A percentile compares a stretch with the other conserved stretches of the same genome.
Conservation (phyloP, 2,329 filamentous ascomycete species). For the Blumeria graminis region DNA sequence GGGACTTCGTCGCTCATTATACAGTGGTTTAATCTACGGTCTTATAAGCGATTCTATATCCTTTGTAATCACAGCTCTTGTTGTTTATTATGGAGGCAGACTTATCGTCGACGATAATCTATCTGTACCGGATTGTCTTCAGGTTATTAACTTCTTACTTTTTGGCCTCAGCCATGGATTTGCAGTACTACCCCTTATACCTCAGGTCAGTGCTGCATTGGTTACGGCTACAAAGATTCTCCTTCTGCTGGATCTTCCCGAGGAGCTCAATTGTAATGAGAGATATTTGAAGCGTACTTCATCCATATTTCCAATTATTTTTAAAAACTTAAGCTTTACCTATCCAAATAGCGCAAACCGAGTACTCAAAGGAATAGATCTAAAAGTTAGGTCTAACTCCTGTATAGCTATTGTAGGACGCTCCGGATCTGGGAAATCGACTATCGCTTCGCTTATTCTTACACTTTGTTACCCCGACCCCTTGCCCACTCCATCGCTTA, state of each 20-base stretch:
- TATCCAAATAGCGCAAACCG: slow-evolving; percentile 32
- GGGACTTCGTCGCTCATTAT: slow-evolving; percentile 40
- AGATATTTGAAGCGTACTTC: slow-evolving; percentile 24
- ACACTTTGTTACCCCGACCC: slow-evolving; percentile 33
- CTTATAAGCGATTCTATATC: slow-evolving; percentile 44
- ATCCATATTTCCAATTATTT: slow-evolving; percentile 21
- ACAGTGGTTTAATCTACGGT: slow-evolving; percentile 49
- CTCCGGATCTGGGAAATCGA: slow-evolving; percentile 60
- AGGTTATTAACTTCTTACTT: slow-evolving; percentile 62
- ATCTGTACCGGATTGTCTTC: slow-evolving; percentile 35
- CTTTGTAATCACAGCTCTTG: slow-evolving; percentile 48
- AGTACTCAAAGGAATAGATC: slow-evolving; percentile 39
- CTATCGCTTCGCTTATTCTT: slow-evolving; percentile 50
- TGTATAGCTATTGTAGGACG: slow-evolving; percentile 59
- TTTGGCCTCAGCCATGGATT: slow-evolving; percentile 56
- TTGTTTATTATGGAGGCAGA: slow-evolving; percentile 61
- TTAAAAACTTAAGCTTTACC: slow-evolving; percentile 41
- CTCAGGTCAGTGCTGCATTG: slow-evolving; percentile 53
- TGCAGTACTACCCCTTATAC: slow-evolving; percentile 47
- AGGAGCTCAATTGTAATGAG: slow-evolving; percentile 8
- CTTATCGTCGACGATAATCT: slow-evolving; percentile 29
- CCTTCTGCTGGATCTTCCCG: slow-evolving; percentile 37
- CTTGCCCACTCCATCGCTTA: slow-evolving; percentile 15
- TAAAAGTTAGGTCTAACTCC: slow-evolving; percentile 36
- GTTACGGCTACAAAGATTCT: slow-evolving; percentile 52